A percentile compares a stretch with the other conserved stretches of the same genome.
phyloP scores from a whole-genome alignment of 2,329 filamentous ascomycete species.

The Purpureocillium takamizusanense region DNA sequence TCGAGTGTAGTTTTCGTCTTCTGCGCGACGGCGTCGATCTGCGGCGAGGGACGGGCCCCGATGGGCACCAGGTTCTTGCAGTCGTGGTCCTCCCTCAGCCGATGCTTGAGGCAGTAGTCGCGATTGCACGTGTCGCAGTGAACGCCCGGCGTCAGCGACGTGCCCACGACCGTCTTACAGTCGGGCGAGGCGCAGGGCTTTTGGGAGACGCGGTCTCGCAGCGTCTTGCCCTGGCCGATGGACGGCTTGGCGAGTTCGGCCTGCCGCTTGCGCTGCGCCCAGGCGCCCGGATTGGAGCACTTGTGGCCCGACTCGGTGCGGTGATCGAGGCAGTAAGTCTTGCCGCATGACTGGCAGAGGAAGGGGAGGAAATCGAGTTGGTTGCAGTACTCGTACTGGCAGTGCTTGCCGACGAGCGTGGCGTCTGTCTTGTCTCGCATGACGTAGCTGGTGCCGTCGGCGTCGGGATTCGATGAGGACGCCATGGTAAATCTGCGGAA shows the following conservation, averaged over 20 bases:
- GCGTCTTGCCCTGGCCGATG: constrained; percentile 42
- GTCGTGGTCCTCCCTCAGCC: constrained; percentile 71
- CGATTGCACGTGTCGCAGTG: constrained; percentile 65
- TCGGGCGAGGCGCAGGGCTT: constrained; percentile 57
- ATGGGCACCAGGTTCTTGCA: constrained; percentile 65
- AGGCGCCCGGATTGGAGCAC: constrained; percentile 51
- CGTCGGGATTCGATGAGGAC: constrained; percentile 33
- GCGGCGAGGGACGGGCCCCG: constrained; percentile 33
- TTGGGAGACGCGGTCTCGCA: constrained; percentile 46
- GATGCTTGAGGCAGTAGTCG: constrained; percentile 70
- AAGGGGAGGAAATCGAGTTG: constrained; percentile 96
- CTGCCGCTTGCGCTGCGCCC: constrained; percentile 48
- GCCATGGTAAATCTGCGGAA: constrained; percentile 34
- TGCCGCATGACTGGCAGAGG: constrained; percentile 77
- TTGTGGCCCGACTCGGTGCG: constrained; percentile 76
- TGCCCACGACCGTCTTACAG: constrained; percentile 66
- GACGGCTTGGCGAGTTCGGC: constrained; percentile 45
- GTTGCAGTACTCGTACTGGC: constrained; percentile 84
- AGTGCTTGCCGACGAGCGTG: constrained; percentile 80
- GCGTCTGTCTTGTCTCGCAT: constrained; percentile 69
- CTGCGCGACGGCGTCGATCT: constrained; percentile 40
- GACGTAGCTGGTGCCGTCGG: constrained; percentile 50
- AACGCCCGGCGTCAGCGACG: constrained; percentile 56
- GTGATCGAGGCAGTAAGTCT: constrained; percentile 89
- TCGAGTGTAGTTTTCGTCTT: constrained; percentile 67